These are phyloP conservation scores for Castanea crenata DNA, from an alignment of 306 rosid species.

Conservation along the genomic window DNA sequence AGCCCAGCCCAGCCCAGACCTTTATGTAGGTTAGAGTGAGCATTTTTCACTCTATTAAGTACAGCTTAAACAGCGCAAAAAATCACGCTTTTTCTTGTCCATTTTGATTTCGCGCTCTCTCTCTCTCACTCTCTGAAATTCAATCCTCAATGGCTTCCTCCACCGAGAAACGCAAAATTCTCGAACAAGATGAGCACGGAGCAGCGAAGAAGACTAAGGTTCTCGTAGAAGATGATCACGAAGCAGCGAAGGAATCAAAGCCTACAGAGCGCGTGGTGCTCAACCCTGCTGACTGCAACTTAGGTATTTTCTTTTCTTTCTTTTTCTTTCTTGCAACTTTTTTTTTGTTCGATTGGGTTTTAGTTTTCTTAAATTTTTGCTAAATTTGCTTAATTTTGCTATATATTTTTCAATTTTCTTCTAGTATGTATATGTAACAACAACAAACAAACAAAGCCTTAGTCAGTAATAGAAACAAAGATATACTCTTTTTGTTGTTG, in stretches of 20 bases:
- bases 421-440: no score
- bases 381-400: no score
- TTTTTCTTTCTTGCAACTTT: no score
- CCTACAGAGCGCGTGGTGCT: slow-evolving; percentile 15
- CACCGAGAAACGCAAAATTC: slow-evolving; percentile 16
- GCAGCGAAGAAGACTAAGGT: slow-evolving; percentile 19
- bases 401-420: no score
- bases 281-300: slow-evolving; percentile 37
- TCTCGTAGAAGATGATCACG: neutral
- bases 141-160: slow-evolving; percentile 23
- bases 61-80: neutral
- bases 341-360: neutral
- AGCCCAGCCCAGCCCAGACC: neutral
- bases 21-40: neutral
- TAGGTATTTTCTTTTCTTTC: slow-evolving; percentile 20
- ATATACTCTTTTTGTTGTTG: no score
- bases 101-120: neutral
- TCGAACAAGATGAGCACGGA: neutral
- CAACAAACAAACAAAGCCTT: no score
- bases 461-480: no score
- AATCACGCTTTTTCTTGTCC: neutral
- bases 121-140: neutral
- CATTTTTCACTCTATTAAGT: neutral
- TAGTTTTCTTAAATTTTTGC: neutral
- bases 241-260: slow-evolving; percentile 11